These are phyloP conservation scores for Fusarium falciforme DNA, from an alignment of 2,329 filamentous ascomycete genomes.

Conservation along the genomic window DNA sequence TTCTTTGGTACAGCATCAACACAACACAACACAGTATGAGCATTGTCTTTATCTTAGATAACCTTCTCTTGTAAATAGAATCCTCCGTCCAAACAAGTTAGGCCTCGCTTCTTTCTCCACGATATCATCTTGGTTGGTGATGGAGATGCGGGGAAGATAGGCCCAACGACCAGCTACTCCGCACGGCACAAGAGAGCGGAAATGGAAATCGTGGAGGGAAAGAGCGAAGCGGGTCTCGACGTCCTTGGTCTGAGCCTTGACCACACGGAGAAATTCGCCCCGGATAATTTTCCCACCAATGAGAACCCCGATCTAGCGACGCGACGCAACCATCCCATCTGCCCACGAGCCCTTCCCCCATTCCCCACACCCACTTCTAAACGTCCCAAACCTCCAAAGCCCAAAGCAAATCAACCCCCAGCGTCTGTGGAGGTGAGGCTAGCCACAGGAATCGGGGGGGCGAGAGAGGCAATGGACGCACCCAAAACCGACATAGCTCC, in stretches of 20 bases:
- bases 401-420: slow-evolving; percentile 10
- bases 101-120: slow-evolving; percentile 10
- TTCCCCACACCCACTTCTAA: slow-evolving; percentile 25
- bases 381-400: slow-evolving; percentile 1
- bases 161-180: slow-evolving; percentile 29
- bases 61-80: not conserved
- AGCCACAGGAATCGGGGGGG: not conserved
- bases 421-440: not conserved
- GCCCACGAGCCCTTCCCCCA: slow-evolving; percentile 21
- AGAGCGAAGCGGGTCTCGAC: not conserved
- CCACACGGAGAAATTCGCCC: slow-evolving; percentile 21
- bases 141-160: slow-evolving; percentile 31
- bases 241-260: not conserved
- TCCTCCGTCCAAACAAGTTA: not conserved
- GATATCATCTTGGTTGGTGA: slow-evolving; percentile 18
- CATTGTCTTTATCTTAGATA: not conserved
- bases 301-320: not conserved
- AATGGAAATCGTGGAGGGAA: slow-evolving; percentile 28
- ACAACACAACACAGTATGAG: not conserved
- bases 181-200: slow-evolving; percentile 18
- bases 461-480: slow-evolving; percentile 9
- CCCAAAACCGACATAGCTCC: slow-evolving; percentile 30
- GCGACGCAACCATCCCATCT: slow-evolving; percentile 3
- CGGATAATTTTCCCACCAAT: slow-evolving; percentile 26
- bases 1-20: not conserved